Base-by-base conservation (phyloP, 495 filamentous ascomycete genomes). In the Jackrogersella minutella region DNA sequence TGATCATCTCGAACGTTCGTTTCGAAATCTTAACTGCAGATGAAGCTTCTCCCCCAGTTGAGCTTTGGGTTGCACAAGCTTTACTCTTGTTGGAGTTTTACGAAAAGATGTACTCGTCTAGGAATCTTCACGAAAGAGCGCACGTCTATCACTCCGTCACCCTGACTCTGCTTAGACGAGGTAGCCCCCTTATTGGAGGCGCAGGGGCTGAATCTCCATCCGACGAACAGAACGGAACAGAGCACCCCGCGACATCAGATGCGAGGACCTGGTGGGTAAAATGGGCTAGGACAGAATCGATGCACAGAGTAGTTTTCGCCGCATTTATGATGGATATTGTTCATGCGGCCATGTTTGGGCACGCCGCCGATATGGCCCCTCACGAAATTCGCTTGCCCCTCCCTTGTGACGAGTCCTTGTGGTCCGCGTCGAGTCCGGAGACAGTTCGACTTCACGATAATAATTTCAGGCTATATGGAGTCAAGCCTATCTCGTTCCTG, bases 71-170 rank as follows among this genome's bases (percentile, higher is more conserved):
- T 22, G 96, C 96, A 62, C 95, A 99, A 72, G 90, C 95, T 0
- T 79, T 98, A 21, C 76, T 99, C 11, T 79, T 99, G 6, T 80
- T 99, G 13, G 95, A 99, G 70, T 86, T 97, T 2, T 97, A 94
- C 73, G 95, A 99, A 77, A 99, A 99, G 83, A 91, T 95, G 86
- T 97, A 93, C 73, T 92, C 92, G 5, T 96, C 93, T 1, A 83
- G 93, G 28, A 85, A 86, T 8, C 82, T 98, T 19, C 95, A 99
- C 75, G 95, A 99, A 77, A 87, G 95, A 60, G 93, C 93, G 0
- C 95, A 98, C 66, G 97, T 97, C 36, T 95, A 97, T 66, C 95
- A 99, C 70, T 91, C 91, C n/a, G 94, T 93, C 2, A 96, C 94
- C 0, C 81, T 99, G 28, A 97, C 92, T 1, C 81, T 98, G 22